Evolutionary conservation across 768 basidiomycete species (phyloP), one percentile per base, ranked within the genome.

Genomic region (Mycena floridula): DNA sequence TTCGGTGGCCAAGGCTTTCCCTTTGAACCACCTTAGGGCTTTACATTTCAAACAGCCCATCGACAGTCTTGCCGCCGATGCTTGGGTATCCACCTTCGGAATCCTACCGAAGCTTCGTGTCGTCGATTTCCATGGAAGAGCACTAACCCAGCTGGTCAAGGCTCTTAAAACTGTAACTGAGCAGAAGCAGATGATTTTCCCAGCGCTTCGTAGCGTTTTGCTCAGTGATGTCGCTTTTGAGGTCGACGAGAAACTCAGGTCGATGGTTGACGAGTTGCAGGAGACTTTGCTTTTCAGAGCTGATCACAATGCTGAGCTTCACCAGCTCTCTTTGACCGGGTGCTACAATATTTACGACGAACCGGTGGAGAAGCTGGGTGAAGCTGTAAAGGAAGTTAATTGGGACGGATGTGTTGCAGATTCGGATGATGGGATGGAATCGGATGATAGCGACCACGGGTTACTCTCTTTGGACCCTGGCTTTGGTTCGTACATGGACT

Each of bases 71-170:
- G 42, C 45, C 5, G 32, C 49, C 27, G 48, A 51, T 21, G 49
- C 55, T 1, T 63, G 61, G 61, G 30, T 52, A 8, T 47, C 37
- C 6, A 51, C 48, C 2, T 66, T 67, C 40, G 62, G 55, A n/a
- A 44, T 45, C 13, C 49, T 63, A 23, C 51, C 62, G 3, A 55
- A 54, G 26, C 50, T 67, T 22, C 52, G 50, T 11, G 55, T 45
- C 11, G 44, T 66, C 18, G 49, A 54, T 12, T 43, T 62, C 9
- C 49, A 47, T 3, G 62, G 59, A 2, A 44, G 46, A 3, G 47
- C 58, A n/a, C 50, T 53, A 5, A 47, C 40, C 16, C 45, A 54
- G 2, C 47, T 67, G 16, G 50, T 64, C 15, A 41, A 48, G 2
- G 59, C 61, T 8, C 58, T 67, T 7, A 28, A 15, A 16, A 15